A percentile compares a stretch with the other conserved stretches of the same genome.
Evolutionary conservation across 2,329 filamentous ascomycete species (phyloP).

Genomic region (Fusarium liriodendri): DNA sequence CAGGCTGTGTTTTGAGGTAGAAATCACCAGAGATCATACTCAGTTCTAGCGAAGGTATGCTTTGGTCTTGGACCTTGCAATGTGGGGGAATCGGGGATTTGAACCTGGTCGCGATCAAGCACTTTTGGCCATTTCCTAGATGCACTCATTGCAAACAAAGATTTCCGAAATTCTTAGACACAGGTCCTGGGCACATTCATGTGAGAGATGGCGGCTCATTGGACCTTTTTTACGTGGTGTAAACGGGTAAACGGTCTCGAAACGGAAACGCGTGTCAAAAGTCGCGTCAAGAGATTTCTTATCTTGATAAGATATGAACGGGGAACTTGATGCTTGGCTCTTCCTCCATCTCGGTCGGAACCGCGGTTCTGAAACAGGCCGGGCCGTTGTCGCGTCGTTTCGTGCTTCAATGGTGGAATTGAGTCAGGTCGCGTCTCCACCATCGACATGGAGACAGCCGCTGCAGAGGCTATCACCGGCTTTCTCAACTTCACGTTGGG

Average conservation of each 20-base stretch:
- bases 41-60: no score
- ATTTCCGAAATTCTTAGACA: no score
- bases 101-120: no score
- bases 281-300: not conserved
- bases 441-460: not conserved
- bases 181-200: no score
- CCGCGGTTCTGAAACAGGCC: not conserved
- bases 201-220: not conserved
- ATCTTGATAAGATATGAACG: not conserved
- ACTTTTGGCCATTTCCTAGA: no score
- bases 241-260: not conserved
- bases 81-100: no score
- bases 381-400: not conserved
- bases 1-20: no score
- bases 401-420: not conserved
- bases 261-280: not conserved
- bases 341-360: not conserved
- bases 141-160: no score
- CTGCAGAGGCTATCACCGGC: not conserved
- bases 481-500: not conserved
- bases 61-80: no score
- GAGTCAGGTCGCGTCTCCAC: not conserved
- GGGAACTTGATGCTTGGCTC: not conserved
- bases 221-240: not conserved
- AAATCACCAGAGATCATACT: no score